Evolutionary conservation across 2,329 filamentous ascomycete species (phyloP).

Genomic region (Domatiomyces globalis): DNA sequence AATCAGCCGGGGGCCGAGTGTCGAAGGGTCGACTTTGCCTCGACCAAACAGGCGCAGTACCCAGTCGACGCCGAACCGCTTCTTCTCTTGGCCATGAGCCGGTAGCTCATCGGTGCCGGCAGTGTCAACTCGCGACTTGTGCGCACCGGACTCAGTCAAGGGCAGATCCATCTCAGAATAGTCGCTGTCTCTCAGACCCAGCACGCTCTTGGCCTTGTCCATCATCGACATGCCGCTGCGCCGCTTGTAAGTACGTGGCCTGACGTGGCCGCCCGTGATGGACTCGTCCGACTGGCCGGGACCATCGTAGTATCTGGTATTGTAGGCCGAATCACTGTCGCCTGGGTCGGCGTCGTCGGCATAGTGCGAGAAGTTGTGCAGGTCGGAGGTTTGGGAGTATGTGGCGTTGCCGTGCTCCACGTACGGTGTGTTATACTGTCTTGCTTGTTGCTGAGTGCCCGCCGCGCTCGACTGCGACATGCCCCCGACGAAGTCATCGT

Average conservation of each 20-base stretch:
- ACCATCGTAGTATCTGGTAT: constrained; percentile 60
- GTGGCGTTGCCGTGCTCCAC: constrained; percentile 25
- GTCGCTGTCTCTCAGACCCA: constrained; percentile 63
- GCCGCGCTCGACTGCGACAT: constrained; percentile 31
- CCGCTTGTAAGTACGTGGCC: constrained; percentile 42
- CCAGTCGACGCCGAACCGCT: constrained; percentile 48
- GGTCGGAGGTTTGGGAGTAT: constrained; percentile 63
- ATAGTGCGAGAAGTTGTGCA: constrained; percentile 83
- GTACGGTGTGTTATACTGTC: constrained; percentile 25
- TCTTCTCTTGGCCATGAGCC: constrained; percentile 33
- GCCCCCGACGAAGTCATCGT: constrained; percentile 83
- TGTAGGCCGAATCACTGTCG: constrained; percentile 54
- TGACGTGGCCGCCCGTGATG: constrained; percentile 36
- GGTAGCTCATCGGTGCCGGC: constrained; percentile 28
- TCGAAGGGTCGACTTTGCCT: constrained; percentile 74
- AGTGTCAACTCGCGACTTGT: constrained; percentile 34
- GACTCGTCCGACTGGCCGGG: constrained; percentile 46
- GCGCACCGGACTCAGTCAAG: constrained; percentile 56
- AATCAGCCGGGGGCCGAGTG: constrained; percentile 80
- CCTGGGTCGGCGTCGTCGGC: constrained; percentile 75
- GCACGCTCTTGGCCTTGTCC: constrained; percentile 73
- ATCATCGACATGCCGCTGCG: constrained; percentile 80
- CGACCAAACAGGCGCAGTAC: constrained; percentile 79
- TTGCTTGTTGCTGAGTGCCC: constrained; percentile 21
- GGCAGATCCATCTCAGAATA: constrained; percentile 99